These are phyloP conservation scores for Solanum verrucosum DNA, from an alignment of 257 asterid genomes.

Conservation along the genomic window DNA sequence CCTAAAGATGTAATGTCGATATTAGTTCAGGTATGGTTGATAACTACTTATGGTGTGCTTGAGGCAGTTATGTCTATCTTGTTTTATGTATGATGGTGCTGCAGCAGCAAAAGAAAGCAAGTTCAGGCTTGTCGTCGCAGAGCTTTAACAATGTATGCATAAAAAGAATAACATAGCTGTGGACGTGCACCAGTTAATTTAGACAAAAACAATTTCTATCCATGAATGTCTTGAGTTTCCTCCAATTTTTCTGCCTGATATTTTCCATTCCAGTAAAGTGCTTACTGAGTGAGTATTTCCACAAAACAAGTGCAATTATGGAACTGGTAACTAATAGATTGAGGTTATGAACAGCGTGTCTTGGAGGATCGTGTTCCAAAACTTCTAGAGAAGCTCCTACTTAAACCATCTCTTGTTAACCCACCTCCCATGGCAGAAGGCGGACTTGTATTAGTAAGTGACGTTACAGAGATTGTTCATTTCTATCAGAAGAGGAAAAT, in stretches of 20 bases:
- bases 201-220: not conserved
- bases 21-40: conserved; percentile 74
- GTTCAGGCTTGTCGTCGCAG: not conserved
- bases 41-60: conserved; percentile 6
- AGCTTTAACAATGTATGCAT: not conserved
- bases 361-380: conserved; percentile 93
- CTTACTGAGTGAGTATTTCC: not conserved
- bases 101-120: not conserved
- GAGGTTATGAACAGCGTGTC: conserved; percentile 55
- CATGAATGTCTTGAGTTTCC: not conserved
- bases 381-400: conserved; percentile 85
- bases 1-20: conserved; percentile 98
- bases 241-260: not conserved
- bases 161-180: not conserved
- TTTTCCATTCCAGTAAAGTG: not conserved
- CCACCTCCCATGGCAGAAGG: conserved; percentile 98
- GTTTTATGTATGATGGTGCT: not conserved
- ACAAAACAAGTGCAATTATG: not conserved
- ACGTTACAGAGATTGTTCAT: not conserved
- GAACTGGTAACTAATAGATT: not conserved
- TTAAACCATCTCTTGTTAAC: conserved; percentile 74
- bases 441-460: conserved; percentile 77
- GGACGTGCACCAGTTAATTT: not conserved
- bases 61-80: not conserved
- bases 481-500: conserved; percentile 2